Conservation (phyloP, 202 grass and related monocot species). For the Panicum virgatum region DNA sequence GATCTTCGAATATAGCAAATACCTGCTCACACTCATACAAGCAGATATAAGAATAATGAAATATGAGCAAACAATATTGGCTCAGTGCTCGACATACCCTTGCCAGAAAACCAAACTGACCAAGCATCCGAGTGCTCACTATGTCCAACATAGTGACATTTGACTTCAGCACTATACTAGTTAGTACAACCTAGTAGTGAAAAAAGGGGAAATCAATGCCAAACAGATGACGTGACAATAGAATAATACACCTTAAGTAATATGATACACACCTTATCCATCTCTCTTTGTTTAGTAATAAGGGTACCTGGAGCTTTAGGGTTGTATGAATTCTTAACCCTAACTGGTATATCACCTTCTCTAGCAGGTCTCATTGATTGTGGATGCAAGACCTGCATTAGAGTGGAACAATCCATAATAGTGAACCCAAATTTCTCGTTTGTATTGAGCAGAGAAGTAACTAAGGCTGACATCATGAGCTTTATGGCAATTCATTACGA, state of each 20-base stretch:
- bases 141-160: conserved; percentile 98
- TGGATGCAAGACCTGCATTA: conserved; percentile 77
- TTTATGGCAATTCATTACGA: conserved; percentile 10
- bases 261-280: conserved; percentile 66
- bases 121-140: conserved; percentile 94
- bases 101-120: conserved; percentile 94
- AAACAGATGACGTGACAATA: background rate
- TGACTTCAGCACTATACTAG: conserved; percentile 97
- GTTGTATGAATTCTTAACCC: conserved; percentile 98
- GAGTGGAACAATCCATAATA: background rate
- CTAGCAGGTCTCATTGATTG: conserved; percentile 96
- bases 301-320: conserved; percentile 91
- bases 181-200: conserved; percentile 64
- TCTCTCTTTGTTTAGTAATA: conserved; percentile 87
- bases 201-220: conserved; percentile 25
- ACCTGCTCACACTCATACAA: conserved; percentile 49
- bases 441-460: background rate
- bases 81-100: conserved; percentile 47
- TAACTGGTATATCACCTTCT: conserved; percentile 90
- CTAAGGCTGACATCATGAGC: background rate
- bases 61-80: conserved; percentile 13
- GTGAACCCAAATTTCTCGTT: background rate
- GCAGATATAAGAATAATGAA: background rate
- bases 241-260: conserved; percentile 8
- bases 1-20: conserved; percentile 94